phyloP scores from a whole-genome alignment of 495 filamentous ascomycete genomes.

The Filosporella fistucella region DNA sequence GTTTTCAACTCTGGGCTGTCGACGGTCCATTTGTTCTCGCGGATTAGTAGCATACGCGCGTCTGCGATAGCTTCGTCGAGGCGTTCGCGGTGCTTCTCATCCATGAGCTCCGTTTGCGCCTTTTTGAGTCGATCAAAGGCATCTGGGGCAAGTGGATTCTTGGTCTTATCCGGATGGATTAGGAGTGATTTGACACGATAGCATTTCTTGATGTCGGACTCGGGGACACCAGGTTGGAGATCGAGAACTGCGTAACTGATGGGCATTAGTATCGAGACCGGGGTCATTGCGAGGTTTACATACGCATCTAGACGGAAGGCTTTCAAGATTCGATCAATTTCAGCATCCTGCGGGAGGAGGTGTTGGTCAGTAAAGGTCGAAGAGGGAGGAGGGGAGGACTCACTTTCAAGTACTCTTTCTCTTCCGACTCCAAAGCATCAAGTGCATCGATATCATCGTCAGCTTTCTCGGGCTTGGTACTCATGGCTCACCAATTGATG shows the following conservation, averaged over 20 bases:
- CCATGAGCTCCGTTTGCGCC: constrained; percentile 83
- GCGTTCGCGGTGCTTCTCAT: constrained; percentile 81
- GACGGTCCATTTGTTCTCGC: constrained; percentile 85
- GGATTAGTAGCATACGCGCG: constrained; percentile 88
- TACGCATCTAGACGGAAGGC: constrained; percentile 89
- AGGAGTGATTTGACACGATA: constrained; percentile 97
- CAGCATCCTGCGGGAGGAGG: constrained; percentile 65
- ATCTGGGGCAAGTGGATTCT: constrained; percentile 84
- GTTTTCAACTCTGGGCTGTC: constrained; percentile 82
- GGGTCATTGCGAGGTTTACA: constrained; percentile 24
- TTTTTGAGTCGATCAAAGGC: constrained; percentile 97
- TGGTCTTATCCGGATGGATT: constrained; percentile 97
- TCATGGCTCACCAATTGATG: constrained; percentile 26
- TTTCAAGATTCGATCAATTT: constrained; percentile 90
- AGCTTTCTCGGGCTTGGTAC: constrained; percentile 28
- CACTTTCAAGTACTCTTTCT: constrained; percentile 87
- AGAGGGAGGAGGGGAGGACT: constrained; percentile 10
- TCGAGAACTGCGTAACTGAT: constrained; percentile 87
- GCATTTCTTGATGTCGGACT: constrained; percentile 89
- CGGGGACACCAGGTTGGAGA: constrained; percentile 90
- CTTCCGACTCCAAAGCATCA: constrained; percentile 79
- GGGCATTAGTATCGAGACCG: not conserved
- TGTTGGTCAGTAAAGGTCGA: constrained; percentile 7
- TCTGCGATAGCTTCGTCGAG: constrained; percentile 96
- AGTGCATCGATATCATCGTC: constrained; percentile 75